A percentile compares a stretch with the other conserved stretches of the same genome.
These are phyloP conservation scores for Colletotrichum noveboracense DNA, from an alignment of 2,329 filamentous ascomycete species.

Conservation along the genomic window DNA sequence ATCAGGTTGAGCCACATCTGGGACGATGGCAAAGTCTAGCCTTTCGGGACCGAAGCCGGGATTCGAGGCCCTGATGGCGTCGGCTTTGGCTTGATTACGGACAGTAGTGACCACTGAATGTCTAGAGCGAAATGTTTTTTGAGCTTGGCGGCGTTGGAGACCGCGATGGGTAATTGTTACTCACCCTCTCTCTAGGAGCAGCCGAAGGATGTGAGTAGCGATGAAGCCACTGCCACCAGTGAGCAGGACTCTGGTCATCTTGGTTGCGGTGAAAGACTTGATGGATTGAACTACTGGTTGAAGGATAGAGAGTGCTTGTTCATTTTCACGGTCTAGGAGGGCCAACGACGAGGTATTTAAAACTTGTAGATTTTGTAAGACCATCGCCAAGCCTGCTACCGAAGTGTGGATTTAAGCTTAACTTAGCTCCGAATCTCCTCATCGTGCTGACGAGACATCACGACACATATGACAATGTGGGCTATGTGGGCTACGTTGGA, in stretches of 20 bases:
- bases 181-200: too few relatives aligned
- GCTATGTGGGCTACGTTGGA: too few relatives aligned
- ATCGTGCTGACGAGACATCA: background rate
- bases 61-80: constrained; percentile 53
- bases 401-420: background rate
- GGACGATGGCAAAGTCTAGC: constrained; percentile 63
- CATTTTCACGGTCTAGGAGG: background rate
- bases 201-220: background rate
- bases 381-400: background rate
- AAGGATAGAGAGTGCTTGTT: rapidly evolving
- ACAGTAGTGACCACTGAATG: constrained; percentile 56
- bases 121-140: too few relatives aligned
- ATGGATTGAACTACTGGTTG: background rate
- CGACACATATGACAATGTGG: too few relatives aligned
- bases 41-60: constrained; percentile 38
- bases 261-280: background rate
- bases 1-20: constrained; percentile 74
- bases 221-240: background rate
- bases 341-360: background rate
- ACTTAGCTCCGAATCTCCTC: background rate
- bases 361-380: background rate
- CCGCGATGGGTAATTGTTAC: too few relatives aligned
- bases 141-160: too few relatives aligned
- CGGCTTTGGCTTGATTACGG: constrained; percentile 56
- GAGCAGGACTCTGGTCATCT: background rate